A percentile compares a stretch with the other conserved stretches of the same genome.
Conservation (phyloP, 163 green algal species). For the Coccomyxa subellipsoidea region DNA sequence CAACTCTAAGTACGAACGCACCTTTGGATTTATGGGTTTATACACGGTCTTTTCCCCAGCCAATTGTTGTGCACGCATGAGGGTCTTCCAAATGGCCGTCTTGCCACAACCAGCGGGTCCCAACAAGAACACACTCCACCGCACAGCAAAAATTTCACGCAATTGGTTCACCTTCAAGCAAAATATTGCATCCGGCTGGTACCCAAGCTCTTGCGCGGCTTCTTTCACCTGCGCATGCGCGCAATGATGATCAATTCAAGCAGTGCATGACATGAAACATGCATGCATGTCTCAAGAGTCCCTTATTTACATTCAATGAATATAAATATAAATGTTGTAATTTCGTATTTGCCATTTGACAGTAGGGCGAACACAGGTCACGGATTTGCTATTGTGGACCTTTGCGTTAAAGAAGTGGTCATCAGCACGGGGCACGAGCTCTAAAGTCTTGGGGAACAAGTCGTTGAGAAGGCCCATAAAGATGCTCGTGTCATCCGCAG, state of each 20-base stretch:
- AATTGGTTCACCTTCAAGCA: slow-evolving; percentile 86
- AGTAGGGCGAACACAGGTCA: no score
- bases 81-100: slow-evolving; percentile 85
- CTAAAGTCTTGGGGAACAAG: slow-evolving; percentile 88
- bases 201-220: slow-evolving; percentile 74
- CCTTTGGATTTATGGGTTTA: slow-evolving; percentile 90
- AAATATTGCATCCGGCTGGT: slow-evolving; percentile 87
- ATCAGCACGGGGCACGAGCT: slow-evolving; percentile 77
- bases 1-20: background rate
- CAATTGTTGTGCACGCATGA: slow-evolving; percentile 80
- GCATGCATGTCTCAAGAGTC: no score
- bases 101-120: slow-evolving; percentile 86
- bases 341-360: no score
- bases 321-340: no score
- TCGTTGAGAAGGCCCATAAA: slow-evolving; percentile 93
- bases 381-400: no score
- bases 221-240: slow-evolving; percentile 59
- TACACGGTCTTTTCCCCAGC: slow-evolving; percentile 77
- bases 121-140: slow-evolving; percentile 94
- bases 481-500: slow-evolving; percentile 83
- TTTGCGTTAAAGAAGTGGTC: slow-evolving; percentile 73
- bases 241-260: background rate
- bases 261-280: no score
- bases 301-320: no score
- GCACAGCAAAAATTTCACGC: slow-evolving; percentile 80